Conservation (phyloP, 108 stramenopile genomes). For the Aurantiochytrium sp. region DNA sequence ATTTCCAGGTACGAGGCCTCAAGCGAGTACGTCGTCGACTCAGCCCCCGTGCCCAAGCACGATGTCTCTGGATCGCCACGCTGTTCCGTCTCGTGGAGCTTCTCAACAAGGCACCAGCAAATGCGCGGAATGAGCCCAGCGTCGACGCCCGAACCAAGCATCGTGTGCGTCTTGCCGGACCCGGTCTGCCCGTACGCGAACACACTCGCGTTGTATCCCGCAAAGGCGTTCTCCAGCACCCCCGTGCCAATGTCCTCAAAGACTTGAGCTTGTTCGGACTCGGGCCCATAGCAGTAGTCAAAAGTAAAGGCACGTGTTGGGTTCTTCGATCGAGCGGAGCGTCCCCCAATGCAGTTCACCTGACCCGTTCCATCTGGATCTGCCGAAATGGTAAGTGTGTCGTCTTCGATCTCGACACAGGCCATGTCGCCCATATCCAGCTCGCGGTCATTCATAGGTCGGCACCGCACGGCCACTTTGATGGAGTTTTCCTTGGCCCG, state of each 20-base stretch:
- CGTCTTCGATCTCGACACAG: neutral
- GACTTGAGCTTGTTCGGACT: neutral
- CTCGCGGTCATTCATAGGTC: neutral
- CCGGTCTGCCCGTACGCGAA: slow-evolving; percentile 34
- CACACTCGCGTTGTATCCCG: slow-evolving; percentile 23
- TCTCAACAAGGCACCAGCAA: neutral
- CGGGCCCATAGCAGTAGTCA: neutral
- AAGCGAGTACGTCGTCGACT: neutral
- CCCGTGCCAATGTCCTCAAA: neutral
- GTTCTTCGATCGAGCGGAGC: neutral
- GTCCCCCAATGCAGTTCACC: neutral
- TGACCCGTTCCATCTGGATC: neutral
- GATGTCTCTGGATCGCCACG: neutral
- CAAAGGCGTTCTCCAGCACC: neutral
- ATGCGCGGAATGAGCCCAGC: slow-evolving; percentile 20
- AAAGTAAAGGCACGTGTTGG: neutral
- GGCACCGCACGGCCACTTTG: slow-evolving; percentile 2
- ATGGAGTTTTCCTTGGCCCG: neutral
- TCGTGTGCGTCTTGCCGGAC: slow-evolving; percentile 34
- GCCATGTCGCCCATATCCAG: neutral
- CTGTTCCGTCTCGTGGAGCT: neutral
- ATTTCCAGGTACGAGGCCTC: slow-evolving; percentile 48
- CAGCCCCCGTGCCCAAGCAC: neutral
- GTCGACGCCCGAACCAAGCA: slow-evolving; percentile 10
- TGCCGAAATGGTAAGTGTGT: neutral